Percentiles rank a stretch among this genome's conserved stretches.
Conservation (phyloP, 164 flowering plant genomes). For the Dillenia turbinata region DNA sequence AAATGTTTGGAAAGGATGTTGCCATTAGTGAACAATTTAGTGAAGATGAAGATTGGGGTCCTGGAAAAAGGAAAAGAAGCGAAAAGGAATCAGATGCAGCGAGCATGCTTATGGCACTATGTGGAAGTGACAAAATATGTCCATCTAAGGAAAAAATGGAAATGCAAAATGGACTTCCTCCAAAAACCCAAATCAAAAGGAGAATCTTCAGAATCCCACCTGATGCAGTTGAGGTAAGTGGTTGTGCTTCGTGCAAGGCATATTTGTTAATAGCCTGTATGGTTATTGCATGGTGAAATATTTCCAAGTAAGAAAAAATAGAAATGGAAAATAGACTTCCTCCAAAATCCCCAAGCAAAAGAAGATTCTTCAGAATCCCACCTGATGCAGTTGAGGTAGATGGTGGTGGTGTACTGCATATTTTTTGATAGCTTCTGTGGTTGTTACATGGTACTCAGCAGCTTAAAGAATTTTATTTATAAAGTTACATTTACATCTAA, state of each 20-base stretch:
- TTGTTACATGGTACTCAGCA: no score
- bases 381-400: constrained; percentile 68
- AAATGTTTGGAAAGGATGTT: constrained; percentile 90
- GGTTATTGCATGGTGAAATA: neutral
- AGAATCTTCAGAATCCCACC: constrained; percentile 60
- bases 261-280: no score
- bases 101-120: constrained; percentile 46
- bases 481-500: no score
- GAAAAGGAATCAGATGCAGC: constrained; percentile 70
- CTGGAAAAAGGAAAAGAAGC: constrained; percentile 51
- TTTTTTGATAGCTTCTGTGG: no score
- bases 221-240: constrained; percentile 68
- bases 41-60: constrained; percentile 99
- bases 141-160: constrained; percentile 17
- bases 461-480: no score
- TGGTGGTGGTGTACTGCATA: neutral
- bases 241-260: neutral
- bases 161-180: constrained; percentile 18
- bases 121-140: constrained; percentile 33
- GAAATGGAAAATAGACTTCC: constrained; percentile 23
- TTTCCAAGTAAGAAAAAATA: constrained; percentile 11
- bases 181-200: constrained; percentile 29
- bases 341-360: constrained; percentile 24
- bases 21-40: constrained; percentile 52
- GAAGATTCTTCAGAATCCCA: constrained; percentile 61